These are phyloP conservation scores for Xylariaceae sp. DNA, from an alignment of 2,329 filamentous ascomycete species.

Conservation along the genomic window DNA sequence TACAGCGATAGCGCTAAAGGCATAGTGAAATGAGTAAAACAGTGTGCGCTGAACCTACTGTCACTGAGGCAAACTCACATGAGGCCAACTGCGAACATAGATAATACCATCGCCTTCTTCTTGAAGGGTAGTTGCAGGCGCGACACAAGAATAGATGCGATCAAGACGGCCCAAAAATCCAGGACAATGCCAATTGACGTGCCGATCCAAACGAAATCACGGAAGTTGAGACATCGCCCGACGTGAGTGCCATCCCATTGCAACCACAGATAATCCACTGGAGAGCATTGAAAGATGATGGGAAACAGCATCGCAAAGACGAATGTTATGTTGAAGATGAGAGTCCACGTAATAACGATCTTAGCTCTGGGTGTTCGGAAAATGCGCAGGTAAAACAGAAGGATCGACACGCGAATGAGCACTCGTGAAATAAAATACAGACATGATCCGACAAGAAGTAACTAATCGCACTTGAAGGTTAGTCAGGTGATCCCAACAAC, in stretches of 20 bases:
- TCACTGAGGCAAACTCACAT: constrained; percentile 3
- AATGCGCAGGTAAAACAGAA: constrained; percentile 12
- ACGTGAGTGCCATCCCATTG: constrained; percentile 5
- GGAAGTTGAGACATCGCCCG: constrained; percentile 4
- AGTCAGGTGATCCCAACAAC: neutral
- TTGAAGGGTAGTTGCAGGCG: constrained; percentile 3
- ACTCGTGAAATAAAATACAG: constrained; percentile 1
- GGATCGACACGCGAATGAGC: constrained; percentile 9
- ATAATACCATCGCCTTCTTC: constrained; percentile 7
- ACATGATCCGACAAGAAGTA: neutral
- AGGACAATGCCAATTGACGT: constrained; percentile 1
- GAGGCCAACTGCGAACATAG: constrained; percentile 10
- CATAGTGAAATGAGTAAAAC: neutral
- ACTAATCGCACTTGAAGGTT: neutral
- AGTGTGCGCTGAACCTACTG: neutral
- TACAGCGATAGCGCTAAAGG: constrained; percentile 5
- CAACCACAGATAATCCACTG: constrained; percentile 7
- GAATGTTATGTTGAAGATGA: neutral
- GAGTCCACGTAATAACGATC: constrained; percentile 3
- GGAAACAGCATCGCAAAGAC: neutral
- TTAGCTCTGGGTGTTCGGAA: constrained; percentile 1
- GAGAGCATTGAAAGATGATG: constrained; percentile 8
- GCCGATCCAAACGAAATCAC: constrained; percentile 1
- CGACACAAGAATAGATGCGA: neutral
- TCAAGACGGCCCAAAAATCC: constrained; percentile 7